Evolutionary conservation across 345 rosid genomes (phyloP).

Genomic region (Boechera retrofracta): DNA sequence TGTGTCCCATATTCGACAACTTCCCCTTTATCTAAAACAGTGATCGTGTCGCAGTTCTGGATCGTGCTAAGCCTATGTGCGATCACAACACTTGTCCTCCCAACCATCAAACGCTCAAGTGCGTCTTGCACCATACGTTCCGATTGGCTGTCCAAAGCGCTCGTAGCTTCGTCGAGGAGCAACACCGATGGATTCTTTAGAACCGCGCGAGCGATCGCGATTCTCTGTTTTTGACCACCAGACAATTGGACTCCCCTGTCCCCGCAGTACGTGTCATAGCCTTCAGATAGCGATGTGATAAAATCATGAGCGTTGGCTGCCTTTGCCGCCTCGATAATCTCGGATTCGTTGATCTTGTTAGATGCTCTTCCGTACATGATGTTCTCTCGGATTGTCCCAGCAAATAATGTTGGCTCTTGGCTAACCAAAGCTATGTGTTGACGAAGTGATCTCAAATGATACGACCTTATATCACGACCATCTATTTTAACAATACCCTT

Average conservation of each 20-base stretch:
- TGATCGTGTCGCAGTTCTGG: constrained; percentile 57
- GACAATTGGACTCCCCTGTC: constrained; percentile 65
- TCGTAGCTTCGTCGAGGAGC: constrained; percentile 69
- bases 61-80: constrained; percentile 65
- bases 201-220: constrained; percentile 69
- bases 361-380: background rate
- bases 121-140: constrained; percentile 69
- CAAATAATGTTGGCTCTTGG: constrained; percentile 59
- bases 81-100: constrained; percentile 68
- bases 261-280: constrained; percentile 63
- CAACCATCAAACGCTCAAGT: constrained; percentile 64
- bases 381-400: background rate
- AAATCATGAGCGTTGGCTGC: constrained; percentile 74
- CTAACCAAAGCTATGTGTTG: constrained; percentile 69
- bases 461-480: constrained; percentile 57
- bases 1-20: constrained; percentile 64
- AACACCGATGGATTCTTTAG: constrained; percentile 56
- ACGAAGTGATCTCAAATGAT: constrained; percentile 59
- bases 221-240: constrained; percentile 66
- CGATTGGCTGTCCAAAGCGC: constrained; percentile 66
- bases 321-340: constrained; percentile 46
- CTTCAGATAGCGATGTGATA: constrained; percentile 51
- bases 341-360: constrained; percentile 43
- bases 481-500: constrained; percentile 58
- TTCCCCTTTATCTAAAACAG: constrained; percentile 59